A percentile compares a stretch with the other conserved stretches of the same genome.
These are phyloP conservation scores for Suhomyces ambrosiae DNA, from an alignment of 1,139 yeast genomes.

Conservation along the genomic window DNA sequence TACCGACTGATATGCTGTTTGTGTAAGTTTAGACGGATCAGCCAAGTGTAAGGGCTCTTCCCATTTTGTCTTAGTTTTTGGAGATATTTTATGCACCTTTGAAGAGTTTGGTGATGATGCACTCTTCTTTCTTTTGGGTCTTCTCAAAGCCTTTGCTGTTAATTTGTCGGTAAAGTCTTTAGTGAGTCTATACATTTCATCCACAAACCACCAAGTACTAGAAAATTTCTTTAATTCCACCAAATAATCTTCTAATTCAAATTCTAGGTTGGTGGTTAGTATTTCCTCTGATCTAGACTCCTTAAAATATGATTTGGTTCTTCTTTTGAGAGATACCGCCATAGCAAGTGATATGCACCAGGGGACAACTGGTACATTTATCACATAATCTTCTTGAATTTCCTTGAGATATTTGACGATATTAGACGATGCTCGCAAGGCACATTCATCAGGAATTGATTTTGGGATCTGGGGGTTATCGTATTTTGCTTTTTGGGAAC, in stretches of 20 bases:
- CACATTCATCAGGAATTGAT: slow-evolving; percentile 25
- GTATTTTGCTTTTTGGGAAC: slow-evolving; percentile 31
- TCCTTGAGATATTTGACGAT: slow-evolving; percentile 28
- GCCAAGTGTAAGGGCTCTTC: background rate
- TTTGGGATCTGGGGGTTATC: slow-evolving; percentile 28
- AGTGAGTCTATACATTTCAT: slow-evolving; percentile 29
- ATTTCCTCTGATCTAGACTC: too few species aligned
- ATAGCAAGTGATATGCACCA: slow-evolving; percentile 30
- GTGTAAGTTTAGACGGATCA: background rate
- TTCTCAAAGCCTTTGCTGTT: slow-evolving; percentile 14
- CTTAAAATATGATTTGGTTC: slow-evolving; percentile 14
- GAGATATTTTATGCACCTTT: background rate
- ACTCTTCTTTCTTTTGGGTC: slow-evolving; percentile 6
- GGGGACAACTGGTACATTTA: slow-evolving; percentile 32
- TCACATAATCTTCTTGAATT: slow-evolving; percentile 22
- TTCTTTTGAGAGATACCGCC: slow-evolving; percentile 22
- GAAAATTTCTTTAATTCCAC: slow-evolving; percentile 25
- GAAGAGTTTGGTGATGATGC: background rate
- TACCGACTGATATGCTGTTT: slow-evolving; percentile 1
- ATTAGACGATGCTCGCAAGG: slow-evolving; percentile 29
- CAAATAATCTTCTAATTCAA: slow-evolving; percentile 24
- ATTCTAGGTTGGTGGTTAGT: slow-evolving; percentile 7
- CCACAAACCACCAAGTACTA: slow-evolving; percentile 34
- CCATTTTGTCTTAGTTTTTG: background rate
- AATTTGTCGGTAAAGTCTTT: slow-evolving; percentile 27